Percentiles rank a stretch among this genome's conserved stretches.
phyloP scores from a whole-genome alignment of 2,329 filamentous ascomycete genomes.

The Periconia sp. region DNA sequence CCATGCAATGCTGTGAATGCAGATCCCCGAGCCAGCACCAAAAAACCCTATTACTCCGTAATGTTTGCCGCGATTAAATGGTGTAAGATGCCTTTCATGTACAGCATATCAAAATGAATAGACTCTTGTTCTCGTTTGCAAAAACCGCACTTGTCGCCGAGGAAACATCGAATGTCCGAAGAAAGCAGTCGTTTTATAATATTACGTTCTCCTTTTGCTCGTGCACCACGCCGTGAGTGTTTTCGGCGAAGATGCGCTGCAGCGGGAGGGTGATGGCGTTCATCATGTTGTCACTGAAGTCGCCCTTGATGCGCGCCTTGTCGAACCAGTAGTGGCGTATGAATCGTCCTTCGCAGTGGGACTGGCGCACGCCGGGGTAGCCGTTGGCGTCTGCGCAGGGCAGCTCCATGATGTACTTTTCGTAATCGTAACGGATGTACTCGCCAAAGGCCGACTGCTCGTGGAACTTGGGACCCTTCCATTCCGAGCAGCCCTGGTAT shows the following conservation, averaged over 20 bases:
- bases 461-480: slow-evolving; percentile 42
- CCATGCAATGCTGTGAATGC: not conserved
- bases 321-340: slow-evolving; percentile 44
- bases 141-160: not conserved
- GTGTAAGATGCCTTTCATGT: not conserved
- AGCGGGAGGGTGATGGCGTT: slow-evolving; percentile 40
- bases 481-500: slow-evolving; percentile 41
- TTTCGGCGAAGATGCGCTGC: slow-evolving; percentile 37
- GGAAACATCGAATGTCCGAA: not conserved
- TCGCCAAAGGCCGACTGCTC: slow-evolving; percentile 45
- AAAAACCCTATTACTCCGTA: not conserved
- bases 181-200: slow-evolving; percentile 11
- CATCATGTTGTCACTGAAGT: slow-evolving; percentile 41
- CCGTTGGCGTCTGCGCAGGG: slow-evolving; percentile 43
- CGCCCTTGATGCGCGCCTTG: slow-evolving; percentile 35
- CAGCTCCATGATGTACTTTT: slow-evolving; percentile 41
- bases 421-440: slow-evolving; percentile 44
- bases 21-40: not conserved
- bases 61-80: not conserved
- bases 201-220: slow-evolving; percentile 36
- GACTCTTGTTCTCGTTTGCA: not conserved
- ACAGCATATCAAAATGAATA: not conserved
- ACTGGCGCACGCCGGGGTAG: slow-evolving; percentile 37
- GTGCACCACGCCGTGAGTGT: slow-evolving; percentile 25
- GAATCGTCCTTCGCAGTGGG: slow-evolving; percentile 40